phyloP scores from a whole-genome alignment of 2,329 filamentous ascomycete species.

The Epichloe hybrida region DNA sequence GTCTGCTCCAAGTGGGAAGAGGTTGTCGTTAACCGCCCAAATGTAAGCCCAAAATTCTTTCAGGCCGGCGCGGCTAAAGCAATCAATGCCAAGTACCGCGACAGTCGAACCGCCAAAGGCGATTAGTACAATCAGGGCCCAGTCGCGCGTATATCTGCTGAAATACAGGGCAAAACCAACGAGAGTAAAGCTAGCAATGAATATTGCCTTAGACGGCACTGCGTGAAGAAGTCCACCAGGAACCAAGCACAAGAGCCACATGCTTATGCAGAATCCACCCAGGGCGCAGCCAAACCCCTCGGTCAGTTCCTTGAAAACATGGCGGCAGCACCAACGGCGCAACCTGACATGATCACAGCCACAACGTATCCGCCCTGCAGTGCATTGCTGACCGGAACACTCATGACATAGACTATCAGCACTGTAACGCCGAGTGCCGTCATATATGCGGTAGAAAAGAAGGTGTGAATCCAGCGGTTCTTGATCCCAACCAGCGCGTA shows the following conservation, averaged over 20 bases:
- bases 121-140: slow-evolving; percentile 62
- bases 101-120: slow-evolving; percentile 73
- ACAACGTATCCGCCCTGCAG: slow-evolving; percentile 81
- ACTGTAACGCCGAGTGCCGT: slow-evolving; percentile 62
- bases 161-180: slow-evolving; percentile 63
- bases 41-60: slow-evolving; percentile 96
- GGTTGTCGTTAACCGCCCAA: slow-evolving; percentile 66
- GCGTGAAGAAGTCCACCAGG: slow-evolving; percentile 59
- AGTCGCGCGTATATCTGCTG: slow-evolving; percentile 62
- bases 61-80: slow-evolving; percentile 74
- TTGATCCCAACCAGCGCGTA: slow-evolving; percentile 73
- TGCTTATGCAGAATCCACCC: slow-evolving; percentile 71
- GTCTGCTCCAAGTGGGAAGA: slow-evolving; percentile 63
- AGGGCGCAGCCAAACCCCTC: slow-evolving; percentile 73
- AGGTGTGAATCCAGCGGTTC: slow-evolving; percentile 65
- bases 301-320: slow-evolving; percentile 75
- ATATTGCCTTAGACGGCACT: slow-evolving; percentile 50
- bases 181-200: slow-evolving; percentile 61
- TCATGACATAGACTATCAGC: slow-evolving; percentile 82
- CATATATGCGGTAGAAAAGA: slow-evolving; percentile 65
- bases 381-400: slow-evolving; percentile 56
- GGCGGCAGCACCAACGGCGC: slow-evolving; percentile 58
- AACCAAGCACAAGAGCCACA: slow-evolving; percentile 78
- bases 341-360: slow-evolving; percentile 58
- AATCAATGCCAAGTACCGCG: slow-evolving; percentile 75